Conservation (phyloP, 2,329 filamentous ascomycete genomes). For the Claviceps quebecensis region DNA sequence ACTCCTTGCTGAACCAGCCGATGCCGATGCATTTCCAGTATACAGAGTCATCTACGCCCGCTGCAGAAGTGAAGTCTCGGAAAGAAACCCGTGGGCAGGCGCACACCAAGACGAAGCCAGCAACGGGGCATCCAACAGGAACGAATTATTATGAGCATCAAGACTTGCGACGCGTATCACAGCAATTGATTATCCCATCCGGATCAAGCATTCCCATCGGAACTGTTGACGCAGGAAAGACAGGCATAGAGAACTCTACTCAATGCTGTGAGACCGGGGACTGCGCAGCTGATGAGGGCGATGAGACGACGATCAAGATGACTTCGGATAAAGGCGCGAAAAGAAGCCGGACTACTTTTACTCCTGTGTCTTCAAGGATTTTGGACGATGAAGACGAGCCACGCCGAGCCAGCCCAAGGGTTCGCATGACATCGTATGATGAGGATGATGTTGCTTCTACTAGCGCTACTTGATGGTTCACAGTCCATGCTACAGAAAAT, state of each 20-base stretch:
- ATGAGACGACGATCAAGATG: background rate
- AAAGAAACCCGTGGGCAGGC: constrained; percentile 27
- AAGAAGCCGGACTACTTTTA: constrained; percentile 29
- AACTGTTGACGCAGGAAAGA: background rate
- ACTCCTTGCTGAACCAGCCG: constrained; percentile 35
- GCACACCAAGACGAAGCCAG: constrained; percentile 4
- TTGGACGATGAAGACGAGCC: constrained; percentile 35
- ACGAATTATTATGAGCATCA: constrained; percentile 11
- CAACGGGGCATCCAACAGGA: constrained; percentile 9
- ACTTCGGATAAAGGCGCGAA: constrained; percentile 26
- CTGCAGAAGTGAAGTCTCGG: constrained; percentile 26
- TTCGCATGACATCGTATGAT: constrained; percentile 11
- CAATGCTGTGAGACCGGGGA: background rate
- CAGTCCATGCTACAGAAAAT: background rate
- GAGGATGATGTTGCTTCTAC: background rate
- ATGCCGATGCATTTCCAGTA: constrained; percentile 22
- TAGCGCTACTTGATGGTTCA: background rate
- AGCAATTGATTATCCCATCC: constrained; percentile 20
- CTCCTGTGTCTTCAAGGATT: constrained; percentile 29
- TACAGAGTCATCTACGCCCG: constrained; percentile 16
- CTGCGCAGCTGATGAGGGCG: background rate
- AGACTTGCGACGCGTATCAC: constrained; percentile 27
- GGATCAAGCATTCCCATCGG: constrained; percentile 9
- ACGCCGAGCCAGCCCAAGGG: constrained; percentile 16
- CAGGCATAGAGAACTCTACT: background rate